Evolutionary conservation across 306 rosid genomes (phyloP), one percentile per base, ranked within the genome.

Genomic region (Sicyos baderoa): DNA sequence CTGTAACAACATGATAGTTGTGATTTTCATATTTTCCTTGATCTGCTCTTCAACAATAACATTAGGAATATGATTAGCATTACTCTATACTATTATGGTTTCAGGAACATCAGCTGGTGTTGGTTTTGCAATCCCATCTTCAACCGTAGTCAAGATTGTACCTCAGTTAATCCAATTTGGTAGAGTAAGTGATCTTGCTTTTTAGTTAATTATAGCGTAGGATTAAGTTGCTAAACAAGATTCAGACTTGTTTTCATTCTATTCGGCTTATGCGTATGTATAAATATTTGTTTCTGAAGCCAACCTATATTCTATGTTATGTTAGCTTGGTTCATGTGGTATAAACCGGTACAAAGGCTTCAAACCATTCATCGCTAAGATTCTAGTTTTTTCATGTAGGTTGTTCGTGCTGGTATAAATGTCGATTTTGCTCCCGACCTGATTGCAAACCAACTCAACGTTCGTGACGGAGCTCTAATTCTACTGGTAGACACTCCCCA

Each of bases 61-160:
- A 47, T 13, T 19, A 2, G 40, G 35, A 22, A 66, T 47, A 21
- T 23, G 54, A 66, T 21, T 15, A 66, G 14, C 23, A 51, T 50
- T 17, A n/a, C 6, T 32, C 65, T 71, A 4, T 12, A 19, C 61
- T 29, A 42, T 40, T 77, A 18, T 45, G 74, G 78, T 72, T 54
- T 71, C 82, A 93, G 99, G 99, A 54, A 93, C 97, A 72, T 93
- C 99, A 53, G 97, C 99, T 23, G 96, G 97, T 61, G 99, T 93
- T 48, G 99, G 99, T 70, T 93, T 93, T 84, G 99, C 99, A 54
- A 90, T 93, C 82, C 99, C 91, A 57, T 90, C 97, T 67, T 82
- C 87, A 73, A 86, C 97, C 55, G 99, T 90, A 27, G 77, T 69
- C 54, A 83, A 84, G 78, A 90, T 90, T 56, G 87, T 85, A 70